Evolutionary conservation across 2,329 filamentous ascomycete genomes (phyloP), one percentile per base, ranked within the genome.

Genomic region (Incumbomyces delicatus): DNA sequence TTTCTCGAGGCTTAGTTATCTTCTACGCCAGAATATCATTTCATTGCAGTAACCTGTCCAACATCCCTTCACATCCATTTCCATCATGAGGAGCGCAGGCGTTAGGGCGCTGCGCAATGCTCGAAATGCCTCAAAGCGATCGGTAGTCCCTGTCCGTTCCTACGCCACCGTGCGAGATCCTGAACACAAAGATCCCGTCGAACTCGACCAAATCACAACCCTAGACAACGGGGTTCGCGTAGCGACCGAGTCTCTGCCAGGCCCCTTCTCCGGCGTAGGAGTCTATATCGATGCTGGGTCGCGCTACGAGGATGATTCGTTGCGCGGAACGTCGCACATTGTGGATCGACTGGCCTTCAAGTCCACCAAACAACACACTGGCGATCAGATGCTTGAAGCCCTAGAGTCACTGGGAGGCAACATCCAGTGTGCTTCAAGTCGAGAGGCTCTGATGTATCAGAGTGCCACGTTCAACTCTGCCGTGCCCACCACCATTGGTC

Each of bases 381-480:
- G 81, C 47, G 89, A 95, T 66, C 74, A 88, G 57, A 92, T 96
- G 81, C 72, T 95, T 16, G 87, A 95, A 65, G 75, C 81, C 30
- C 76, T 95, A 30, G 92, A 96, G 67, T 83, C 81, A 0, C 73
- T 98, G 2, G 92, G 92, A 31, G 92, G 92, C 29, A 95, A 95
- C 64, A 90, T 98, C 50, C 89, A 96, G 68, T 98, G 92, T 68
- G 89, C 90, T 10, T 95, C 89, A 1, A 94, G 88, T 1, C 77
- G 92, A 54, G 92, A 98, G 68, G 87, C 87, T 47, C 78, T 98
- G 69, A 98, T 98, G 92, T 98, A 98, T 72, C 92, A 98, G 67
- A 87, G 88, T 1, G 92, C 92, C 20, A 95, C 89, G 27, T 98
- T 98, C 77, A 98, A 98, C 71, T 83, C 83, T 20, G 83, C 87